Evolutionary conservation across 306 rosid species (phyloP).

Genomic region (Lablab purpureus): DNA sequence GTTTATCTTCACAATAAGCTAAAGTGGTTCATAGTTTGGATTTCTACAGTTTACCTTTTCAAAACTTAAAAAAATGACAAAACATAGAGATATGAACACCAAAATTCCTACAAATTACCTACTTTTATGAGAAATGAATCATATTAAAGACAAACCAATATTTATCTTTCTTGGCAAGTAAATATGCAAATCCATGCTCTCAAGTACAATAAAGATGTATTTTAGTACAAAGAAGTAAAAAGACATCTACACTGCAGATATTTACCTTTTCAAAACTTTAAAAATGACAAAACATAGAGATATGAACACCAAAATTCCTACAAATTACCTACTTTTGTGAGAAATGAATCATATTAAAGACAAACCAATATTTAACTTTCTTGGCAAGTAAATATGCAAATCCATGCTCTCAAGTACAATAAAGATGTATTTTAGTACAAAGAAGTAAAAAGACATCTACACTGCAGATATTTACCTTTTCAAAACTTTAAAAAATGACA

Average conservation of each 20-base stretch:
- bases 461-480: too few species aligned
- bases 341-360: not conserved
- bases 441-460: not conserved
- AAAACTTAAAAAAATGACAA: not conserved
- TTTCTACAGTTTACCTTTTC: not conserved
- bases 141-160: not conserved
- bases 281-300: not conserved
- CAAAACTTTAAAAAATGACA: not conserved
- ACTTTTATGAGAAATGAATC: not conserved
- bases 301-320: slow-evolving; percentile 12
- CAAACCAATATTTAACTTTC: not conserved
- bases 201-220: not conserved
- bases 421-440: not conserved
- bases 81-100: slow-evolving; percentile 2
- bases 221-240: not conserved
- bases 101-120: not conserved
- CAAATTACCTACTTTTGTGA: not conserved
- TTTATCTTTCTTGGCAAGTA: not conserved
- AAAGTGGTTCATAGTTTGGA: not conserved
- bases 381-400: slow-evolving; percentile 3
- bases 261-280: not conserved
- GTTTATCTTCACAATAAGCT: not conserved
- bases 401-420: not conserved
- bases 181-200: slow-evolving; percentile 1
- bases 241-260: not conserved